Evolutionary conservation across 2,329 filamentous ascomycete species (phyloP).

Genomic region (Aspergillus neoniger): DNA sequence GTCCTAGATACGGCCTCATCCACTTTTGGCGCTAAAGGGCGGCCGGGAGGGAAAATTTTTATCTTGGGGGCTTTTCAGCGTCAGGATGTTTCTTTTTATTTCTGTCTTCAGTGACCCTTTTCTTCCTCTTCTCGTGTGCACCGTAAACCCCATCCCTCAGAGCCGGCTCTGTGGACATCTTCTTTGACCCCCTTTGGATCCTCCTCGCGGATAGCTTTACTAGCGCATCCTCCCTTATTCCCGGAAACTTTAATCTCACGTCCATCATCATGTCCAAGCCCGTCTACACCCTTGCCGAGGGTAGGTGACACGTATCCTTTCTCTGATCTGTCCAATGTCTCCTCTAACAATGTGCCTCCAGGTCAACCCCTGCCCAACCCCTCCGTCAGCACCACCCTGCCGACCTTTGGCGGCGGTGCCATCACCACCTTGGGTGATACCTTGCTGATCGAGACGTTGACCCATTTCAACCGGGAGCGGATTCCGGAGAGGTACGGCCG

Average conservation of each 20-base stretch:
- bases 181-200: neutral
- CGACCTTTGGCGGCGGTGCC: slow-evolving; percentile 9
- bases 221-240: neutral
- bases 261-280: slow-evolving; percentile 9
- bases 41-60: neutral
- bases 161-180: neutral
- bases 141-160: neutral
- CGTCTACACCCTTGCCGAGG: slow-evolving; percentile 7
- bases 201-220: neutral
- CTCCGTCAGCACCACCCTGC: slow-evolving; percentile 7
- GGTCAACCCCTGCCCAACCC: slow-evolving; percentile 4
- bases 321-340: neutral
- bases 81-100: neutral
- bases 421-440: slow-evolving; percentile 9
- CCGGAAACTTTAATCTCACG: neutral
- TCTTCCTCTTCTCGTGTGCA: neutral
- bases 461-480: slow-evolving; percentile 9
- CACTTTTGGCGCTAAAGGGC: slow-evolving; percentile 6
- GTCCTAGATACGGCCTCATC: slow-evolving; percentile 1
- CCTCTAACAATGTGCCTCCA: neutral
- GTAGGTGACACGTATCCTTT: neutral
- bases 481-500: slow-evolving; percentile 5
- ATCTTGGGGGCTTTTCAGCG: neutral
- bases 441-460: slow-evolving; percentile 7
- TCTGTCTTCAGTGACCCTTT: neutral